Conservation (phyloP, 371 early-diverging fungal species). For the Mortierella sp. region DNA sequence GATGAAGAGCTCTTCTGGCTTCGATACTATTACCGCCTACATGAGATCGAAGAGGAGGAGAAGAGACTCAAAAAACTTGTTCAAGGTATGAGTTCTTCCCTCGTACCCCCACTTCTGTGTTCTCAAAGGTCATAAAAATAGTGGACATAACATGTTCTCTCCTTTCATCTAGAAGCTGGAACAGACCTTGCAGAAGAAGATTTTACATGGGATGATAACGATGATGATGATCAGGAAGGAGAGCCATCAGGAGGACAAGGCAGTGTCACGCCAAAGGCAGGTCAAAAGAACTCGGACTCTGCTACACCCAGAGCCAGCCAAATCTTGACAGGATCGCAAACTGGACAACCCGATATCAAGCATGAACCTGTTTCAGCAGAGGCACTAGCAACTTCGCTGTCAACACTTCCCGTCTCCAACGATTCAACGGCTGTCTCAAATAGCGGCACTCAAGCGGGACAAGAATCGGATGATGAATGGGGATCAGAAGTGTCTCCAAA, state of each 20-base stretch:
- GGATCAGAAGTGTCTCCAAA: constrained; percentile 26
- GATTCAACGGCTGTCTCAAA: constrained; percentile 2
- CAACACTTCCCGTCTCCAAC: constrained; percentile 32
- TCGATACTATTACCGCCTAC: constrained; percentile 47
- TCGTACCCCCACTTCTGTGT: no score
- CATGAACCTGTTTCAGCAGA: constrained; percentile 43
- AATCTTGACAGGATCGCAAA: not conserved
- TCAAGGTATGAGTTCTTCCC: constrained; percentile 21
- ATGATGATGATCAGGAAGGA: constrained; percentile 44
- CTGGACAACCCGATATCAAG: not conserved
- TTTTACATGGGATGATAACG: constrained; percentile 53
- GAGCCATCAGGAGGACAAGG: constrained; percentile 32
- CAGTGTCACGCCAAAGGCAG: constrained; percentile 46
- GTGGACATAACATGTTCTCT: not conserved
- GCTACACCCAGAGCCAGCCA: constrained; percentile 35
- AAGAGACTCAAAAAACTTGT: constrained; percentile 50
- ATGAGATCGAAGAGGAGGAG: constrained; percentile 52
- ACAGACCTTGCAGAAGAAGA: constrained; percentile 45
- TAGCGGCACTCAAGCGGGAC: constrained; percentile 2
- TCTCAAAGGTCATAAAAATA: no score
- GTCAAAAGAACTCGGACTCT: constrained; percentile 15
- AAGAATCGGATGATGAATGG: constrained; percentile 40
- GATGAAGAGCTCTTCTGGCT: constrained; percentile 53
- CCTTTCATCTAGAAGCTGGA: constrained; percentile 28
- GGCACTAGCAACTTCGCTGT: constrained; percentile 40